Percentiles rank a stretch among this genome's conserved stretches.
Evolutionary conservation across 768 basidiomycete species (phyloP).

Genomic region (Suillus fuscotomentosus): DNA sequence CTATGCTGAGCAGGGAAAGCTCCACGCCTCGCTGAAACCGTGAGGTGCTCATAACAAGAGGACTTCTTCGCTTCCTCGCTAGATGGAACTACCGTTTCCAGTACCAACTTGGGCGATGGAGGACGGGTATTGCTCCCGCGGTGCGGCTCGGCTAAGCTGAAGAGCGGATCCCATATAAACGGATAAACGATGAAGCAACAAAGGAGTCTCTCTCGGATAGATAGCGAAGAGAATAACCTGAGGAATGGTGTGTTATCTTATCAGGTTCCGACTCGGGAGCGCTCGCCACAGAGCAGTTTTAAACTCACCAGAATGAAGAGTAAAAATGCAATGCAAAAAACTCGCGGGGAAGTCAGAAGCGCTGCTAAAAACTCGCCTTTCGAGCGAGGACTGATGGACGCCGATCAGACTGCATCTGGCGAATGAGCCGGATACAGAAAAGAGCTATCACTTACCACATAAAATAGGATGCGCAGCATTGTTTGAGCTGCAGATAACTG

Average conservation of each 20-base stretch:
- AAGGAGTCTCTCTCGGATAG: not conserved
- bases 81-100: not conserved
- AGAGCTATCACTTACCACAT: slow-evolving; percentile 5
- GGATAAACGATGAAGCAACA: not conserved
- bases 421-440: not conserved
- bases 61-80: slow-evolving; percentile 1
- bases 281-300: not conserved
- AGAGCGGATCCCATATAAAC: not conserved
- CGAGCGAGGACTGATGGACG: slow-evolving; percentile 1
- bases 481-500: not conserved
- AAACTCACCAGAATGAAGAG: not conserved
- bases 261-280: not conserved
- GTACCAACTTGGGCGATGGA: not conserved
- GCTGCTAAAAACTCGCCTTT: not conserved
- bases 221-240: not conserved
- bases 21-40: not conserved
- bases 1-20: slow-evolving; percentile 2
- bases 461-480: slow-evolving; percentile 1
- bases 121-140: not conserved
- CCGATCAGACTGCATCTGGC: slow-evolving; percentile 2
- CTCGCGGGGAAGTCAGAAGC: not conserved
- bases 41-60: slow-evolving; percentile 1
- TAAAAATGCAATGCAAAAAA: not conserved
- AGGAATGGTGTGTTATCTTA: not conserved
- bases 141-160: slow-evolving; percentile 2